phyloP scores from a whole-genome alignment of 2,329 filamentous ascomycete species.

The Arthroderma uncinatum region DNA sequence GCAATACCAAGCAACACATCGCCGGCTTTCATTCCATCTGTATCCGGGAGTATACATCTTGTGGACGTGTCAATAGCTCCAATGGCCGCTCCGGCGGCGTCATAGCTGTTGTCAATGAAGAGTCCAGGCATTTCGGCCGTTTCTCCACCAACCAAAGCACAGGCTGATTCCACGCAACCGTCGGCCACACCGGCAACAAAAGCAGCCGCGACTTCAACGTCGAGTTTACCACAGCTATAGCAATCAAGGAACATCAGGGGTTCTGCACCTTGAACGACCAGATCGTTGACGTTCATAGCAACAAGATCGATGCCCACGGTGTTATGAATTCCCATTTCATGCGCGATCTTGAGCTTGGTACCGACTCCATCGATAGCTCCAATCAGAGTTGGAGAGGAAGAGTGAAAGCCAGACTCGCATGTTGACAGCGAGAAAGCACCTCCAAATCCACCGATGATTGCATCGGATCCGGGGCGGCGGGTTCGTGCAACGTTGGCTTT shows the following conservation, averaged over 20 bases:
- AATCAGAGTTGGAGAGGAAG: constrained; percentile 68
- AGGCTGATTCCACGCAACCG: constrained; percentile 74
- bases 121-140: constrained; percentile 98
- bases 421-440: constrained; percentile 69
- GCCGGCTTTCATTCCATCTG: constrained; percentile 62
- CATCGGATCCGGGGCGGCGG: constrained; percentile 73
- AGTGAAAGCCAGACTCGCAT: constrained; percentile 59
- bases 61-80: constrained; percentile 58
- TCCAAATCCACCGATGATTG: constrained; percentile 90
- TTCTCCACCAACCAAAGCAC: constrained; percentile 90
- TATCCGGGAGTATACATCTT: constrained; percentile 60
- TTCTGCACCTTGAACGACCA: constrained; percentile 90
- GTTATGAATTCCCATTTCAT: constrained; percentile 77
- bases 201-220: constrained; percentile 63
- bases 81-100: constrained; percentile 80
- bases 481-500: constrained; percentile 82
- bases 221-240: constrained; percentile 83
- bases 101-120: constrained; percentile 80
- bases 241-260: constrained; percentile 96
- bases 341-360: constrained; percentile 93
- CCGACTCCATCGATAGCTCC: constrained; percentile 93
- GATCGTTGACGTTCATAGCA: constrained; percentile 97
- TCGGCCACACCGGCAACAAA: constrained; percentile 86
- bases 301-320: constrained; percentile 95
- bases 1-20: constrained; percentile 78